These are phyloP conservation scores for Fimicolochytrium jonesii DNA, from an alignment of 192 early-diverging fungal species.

Conservation along the genomic window DNA sequence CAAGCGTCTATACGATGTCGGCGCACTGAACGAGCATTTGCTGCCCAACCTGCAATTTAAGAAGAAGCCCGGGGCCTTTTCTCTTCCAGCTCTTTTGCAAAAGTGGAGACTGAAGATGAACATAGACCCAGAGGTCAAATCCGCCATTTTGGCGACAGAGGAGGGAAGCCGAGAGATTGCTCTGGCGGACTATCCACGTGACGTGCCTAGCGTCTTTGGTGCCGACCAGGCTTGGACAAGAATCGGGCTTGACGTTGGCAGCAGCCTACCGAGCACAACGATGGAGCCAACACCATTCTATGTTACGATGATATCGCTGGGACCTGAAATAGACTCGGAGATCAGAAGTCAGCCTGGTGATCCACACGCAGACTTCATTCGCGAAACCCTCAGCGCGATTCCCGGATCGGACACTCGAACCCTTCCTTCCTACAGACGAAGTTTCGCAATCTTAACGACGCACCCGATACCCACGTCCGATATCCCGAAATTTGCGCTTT, in stretches of 20 bases:
- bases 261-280: too few species aligned
- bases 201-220: constrained; percentile 6
- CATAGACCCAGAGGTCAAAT: too few species aligned
- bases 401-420: too few species aligned
- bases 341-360: constrained; percentile 12
- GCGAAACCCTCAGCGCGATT: too few species aligned
- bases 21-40: constrained; percentile 72
- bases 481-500: constrained; percentile 27
- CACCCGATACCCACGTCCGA: constrained; percentile 18
- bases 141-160: too few species aligned
- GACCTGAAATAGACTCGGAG: constrained; percentile 30
- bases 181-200: constrained; percentile 1
- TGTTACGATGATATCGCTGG: constrained; percentile 32
- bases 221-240: too few species aligned
- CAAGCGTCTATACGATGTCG: constrained; percentile 59
- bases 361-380: too few species aligned
- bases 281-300: too few species aligned
- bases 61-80: constrained; percentile 1
- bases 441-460: constrained; percentile 33
- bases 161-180: background rate
- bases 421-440: constrained; percentile 10
- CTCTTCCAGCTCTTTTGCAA: constrained; percentile 5
- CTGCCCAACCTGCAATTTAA: constrained; percentile 37
- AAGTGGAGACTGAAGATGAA: too few species aligned
- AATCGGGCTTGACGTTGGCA: too few species aligned